These are phyloP conservation scores for Thymus mandschuricus DNA, from an alignment of 257 asterid genomes.

Conservation along the genomic window DNA sequence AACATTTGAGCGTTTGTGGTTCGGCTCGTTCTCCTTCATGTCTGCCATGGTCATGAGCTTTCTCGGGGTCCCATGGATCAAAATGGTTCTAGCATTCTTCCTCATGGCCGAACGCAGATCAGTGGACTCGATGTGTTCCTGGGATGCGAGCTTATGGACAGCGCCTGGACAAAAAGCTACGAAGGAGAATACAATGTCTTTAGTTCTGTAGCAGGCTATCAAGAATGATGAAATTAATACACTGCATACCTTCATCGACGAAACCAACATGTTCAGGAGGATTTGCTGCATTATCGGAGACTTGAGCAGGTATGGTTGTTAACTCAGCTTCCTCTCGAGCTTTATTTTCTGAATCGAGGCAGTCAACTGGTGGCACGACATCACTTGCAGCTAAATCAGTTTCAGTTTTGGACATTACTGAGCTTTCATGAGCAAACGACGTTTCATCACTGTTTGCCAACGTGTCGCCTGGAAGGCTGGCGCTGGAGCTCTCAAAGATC, in stretches of 20 bases:
- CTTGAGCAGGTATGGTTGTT: background rate
- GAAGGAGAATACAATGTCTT: slow-evolving; percentile 18
- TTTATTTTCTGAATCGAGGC: slow-evolving; percentile 23
- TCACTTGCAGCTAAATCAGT: slow-evolving; percentile 21
- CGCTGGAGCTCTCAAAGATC: slow-evolving; percentile 28
- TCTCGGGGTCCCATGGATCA: slow-evolving; percentile 75
- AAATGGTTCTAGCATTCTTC: slow-evolving; percentile 54
- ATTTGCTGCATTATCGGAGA: too few relatives aligned
- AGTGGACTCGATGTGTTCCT: slow-evolving; percentile 20
- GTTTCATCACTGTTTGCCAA: slow-evolving; percentile 19
- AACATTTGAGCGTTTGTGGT: slow-evolving; percentile 37
- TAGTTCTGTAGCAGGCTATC: background rate
- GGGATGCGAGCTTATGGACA: slow-evolving; percentile 32
- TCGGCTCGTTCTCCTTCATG: slow-evolving; percentile 65
- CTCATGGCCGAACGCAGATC: slow-evolving; percentile 28
- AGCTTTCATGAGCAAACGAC: background rate
- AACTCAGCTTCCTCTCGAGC: slow-evolving; percentile 4
- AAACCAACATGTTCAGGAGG: background rate
- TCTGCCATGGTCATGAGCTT: slow-evolving; percentile 43
- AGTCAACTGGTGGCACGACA: slow-evolving; percentile 14
- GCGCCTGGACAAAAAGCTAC: slow-evolving; percentile 24
- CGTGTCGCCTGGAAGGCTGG: slow-evolving; percentile 18
- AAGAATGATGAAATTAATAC: background rate
- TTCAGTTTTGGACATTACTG: slow-evolving; percentile 17
- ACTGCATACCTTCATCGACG: slow-evolving; percentile 33